Conservation (phyloP, 2,329 filamentous ascomycete genomes). For the Colletotrichum tamarilloi region DNA sequence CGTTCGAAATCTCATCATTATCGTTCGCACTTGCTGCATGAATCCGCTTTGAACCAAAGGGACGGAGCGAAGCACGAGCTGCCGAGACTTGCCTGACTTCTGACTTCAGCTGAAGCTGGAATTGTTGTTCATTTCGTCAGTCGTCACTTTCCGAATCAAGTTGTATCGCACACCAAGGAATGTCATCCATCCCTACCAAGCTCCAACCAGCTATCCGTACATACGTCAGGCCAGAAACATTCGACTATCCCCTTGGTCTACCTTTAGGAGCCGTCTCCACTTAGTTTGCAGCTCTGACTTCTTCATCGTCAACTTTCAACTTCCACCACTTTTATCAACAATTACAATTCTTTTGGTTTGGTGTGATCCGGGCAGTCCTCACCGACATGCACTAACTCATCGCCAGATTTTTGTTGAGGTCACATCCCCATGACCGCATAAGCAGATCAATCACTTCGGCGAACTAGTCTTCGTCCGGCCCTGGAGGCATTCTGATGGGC, state of each 20-base stretch:
- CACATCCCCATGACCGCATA: neutral
- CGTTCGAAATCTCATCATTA: neutral
- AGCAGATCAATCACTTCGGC: neutral
- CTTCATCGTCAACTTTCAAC: neutral
- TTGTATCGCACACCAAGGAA: neutral
- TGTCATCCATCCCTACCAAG: conserved; percentile 4
- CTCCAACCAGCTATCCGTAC: neutral
- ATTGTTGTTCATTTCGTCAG: neutral
- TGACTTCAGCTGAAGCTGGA: conserved; percentile 8
- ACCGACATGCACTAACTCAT: neutral
- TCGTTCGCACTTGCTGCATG: neutral
- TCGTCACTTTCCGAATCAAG: neutral
- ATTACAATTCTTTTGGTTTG: neutral
- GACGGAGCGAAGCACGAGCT: conserved; percentile 16
- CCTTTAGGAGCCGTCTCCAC: neutral
- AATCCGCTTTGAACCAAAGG: neutral
- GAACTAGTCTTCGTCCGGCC: neutral
- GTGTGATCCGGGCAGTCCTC: neutral
- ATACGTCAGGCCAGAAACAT: neutral
- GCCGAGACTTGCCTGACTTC: conserved; percentile 12
- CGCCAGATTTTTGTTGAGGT: neutral
- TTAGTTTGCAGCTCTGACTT: neutral
- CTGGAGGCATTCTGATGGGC: neutral
- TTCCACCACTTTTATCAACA: neutral
- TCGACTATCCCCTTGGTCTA: neutral